Conservation (phyloP, 208 protist species). For the Trypanosoma avium region DNA sequence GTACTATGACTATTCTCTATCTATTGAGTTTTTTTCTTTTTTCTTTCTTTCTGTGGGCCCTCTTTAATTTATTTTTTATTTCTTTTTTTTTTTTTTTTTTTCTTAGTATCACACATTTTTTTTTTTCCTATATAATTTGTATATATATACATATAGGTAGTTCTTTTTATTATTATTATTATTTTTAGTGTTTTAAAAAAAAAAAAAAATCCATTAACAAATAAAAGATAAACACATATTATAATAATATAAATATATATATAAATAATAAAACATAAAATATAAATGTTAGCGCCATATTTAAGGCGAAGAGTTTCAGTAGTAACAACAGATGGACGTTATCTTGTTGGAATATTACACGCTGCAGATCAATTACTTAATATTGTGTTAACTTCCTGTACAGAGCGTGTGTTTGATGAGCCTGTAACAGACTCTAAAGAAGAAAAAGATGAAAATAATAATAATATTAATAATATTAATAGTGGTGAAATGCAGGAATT, state of each 20-base stretch:
- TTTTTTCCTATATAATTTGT: not conserved
- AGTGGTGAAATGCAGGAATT: slow-evolving; percentile 43
- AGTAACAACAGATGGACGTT: slow-evolving; percentile 74
- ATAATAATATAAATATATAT: not conserved
- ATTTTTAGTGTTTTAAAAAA: too few relatives aligned
- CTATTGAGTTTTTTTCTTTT: slow-evolving; percentile 6
- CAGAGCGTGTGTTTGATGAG: slow-evolving; percentile 61
- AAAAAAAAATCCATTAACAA: too few relatives aligned
- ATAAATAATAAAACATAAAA: not conserved
- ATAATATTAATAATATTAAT: slow-evolving; percentile 2
- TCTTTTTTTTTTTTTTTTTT: slow-evolving; percentile 26
- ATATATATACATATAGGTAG: not conserved
- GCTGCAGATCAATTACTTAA: slow-evolving; percentile 83
- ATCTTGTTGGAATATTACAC: slow-evolving; percentile 77
- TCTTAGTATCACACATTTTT: not conserved
- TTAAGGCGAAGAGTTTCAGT: slow-evolving; percentile 78
- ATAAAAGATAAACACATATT: not conserved
- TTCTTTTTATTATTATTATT: not conserved
- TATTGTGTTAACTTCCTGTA: slow-evolving; percentile 65
- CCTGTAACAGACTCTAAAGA: slow-evolving; percentile 7
- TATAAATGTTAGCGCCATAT: slow-evolving; percentile 61
- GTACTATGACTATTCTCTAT: too few relatives aligned
- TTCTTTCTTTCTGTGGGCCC: slow-evolving; percentile 6
- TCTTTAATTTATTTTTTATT: slow-evolving; percentile 12
- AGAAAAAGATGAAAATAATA: not conserved